A percentile compares a stretch with the other conserved stretches of the same genome.
phyloP scores from a whole-genome alignment of 768 basidiomycete species.

The Mrakia blollopis region DNA sequence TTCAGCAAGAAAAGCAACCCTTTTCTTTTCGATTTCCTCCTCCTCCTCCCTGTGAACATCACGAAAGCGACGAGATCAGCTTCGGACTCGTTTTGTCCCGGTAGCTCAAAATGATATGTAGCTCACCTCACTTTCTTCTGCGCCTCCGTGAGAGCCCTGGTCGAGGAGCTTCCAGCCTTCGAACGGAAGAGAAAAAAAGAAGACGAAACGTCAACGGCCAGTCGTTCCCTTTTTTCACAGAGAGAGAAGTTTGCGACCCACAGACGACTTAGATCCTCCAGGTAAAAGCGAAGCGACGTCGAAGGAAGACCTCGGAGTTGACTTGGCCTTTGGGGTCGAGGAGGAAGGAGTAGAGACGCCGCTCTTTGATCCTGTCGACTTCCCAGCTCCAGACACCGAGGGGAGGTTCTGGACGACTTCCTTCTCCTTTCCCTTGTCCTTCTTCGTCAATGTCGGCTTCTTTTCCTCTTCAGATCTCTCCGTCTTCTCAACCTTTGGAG shows the following conservation, averaged over 20 bases:
- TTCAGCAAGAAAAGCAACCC: not conserved
- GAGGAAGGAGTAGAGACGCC: not conserved
- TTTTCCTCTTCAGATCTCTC: not conserved
- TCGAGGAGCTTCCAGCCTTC: too few species aligned
- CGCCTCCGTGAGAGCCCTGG: too few species aligned
- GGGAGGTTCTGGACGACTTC: not conserved
- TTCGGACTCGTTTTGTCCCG: not conserved
- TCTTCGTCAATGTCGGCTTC: not conserved
- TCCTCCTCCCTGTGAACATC: not conserved
- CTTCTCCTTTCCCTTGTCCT: not conserved
- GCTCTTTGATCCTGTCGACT: not conserved
- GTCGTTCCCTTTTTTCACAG: too few species aligned
- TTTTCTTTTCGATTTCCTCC: not conserved
- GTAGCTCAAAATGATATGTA: not conserved
- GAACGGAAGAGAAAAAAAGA: not conserved
- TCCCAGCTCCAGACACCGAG: not conserved
- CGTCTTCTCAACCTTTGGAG: not conserved
- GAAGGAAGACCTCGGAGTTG: too few species aligned
- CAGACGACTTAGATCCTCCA: not conserved
- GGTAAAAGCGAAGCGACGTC: not conserved
- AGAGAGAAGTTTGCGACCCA: not conserved
- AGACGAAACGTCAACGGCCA: not conserved
- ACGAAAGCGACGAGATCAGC: not conserved
- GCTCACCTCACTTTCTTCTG: not conserved
- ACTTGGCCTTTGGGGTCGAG: not conserved